Evolutionary conservation across 2,329 filamentous ascomycete genomes (phyloP).

Genomic region (Talaromyces sp.): DNA sequence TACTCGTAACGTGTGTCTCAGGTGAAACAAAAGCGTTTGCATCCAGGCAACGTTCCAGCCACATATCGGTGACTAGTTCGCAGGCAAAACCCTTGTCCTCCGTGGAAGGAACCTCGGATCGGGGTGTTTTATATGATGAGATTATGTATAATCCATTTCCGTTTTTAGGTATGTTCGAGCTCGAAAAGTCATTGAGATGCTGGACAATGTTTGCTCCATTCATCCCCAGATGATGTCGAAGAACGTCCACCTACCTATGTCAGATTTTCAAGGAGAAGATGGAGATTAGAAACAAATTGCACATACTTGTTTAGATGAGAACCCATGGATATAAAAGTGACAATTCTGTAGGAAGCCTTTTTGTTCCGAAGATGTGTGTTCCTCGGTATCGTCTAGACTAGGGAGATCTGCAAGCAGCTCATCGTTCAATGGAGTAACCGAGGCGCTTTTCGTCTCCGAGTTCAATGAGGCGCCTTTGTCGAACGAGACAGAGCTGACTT

Average conservation of each 20-base stretch:
- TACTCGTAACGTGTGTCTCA: constrained; percentile 66
- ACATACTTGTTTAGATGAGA: constrained; percentile 51
- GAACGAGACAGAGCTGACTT: constrained; percentile 26
- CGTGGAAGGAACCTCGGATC: constrained; percentile 33
- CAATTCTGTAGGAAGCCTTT: constrained; percentile 54
- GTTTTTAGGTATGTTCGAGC: constrained; percentile 32
- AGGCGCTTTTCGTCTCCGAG: constrained; percentile 19
- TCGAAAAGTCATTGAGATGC: constrained; percentile 33
- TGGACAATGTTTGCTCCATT: constrained; percentile 41
- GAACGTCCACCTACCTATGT: constrained; percentile 30
- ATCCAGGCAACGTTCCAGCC: constrained; percentile 83
- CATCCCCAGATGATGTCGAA: constrained; percentile 40
- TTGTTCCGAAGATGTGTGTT: constrained; percentile 26
- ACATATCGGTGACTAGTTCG: constrained; percentile 77
- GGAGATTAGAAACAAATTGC: constrained; percentile 24
- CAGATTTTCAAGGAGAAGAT: constrained; percentile 15
- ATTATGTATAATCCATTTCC: constrained; percentile 37
- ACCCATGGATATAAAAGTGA: constrained; percentile 60
- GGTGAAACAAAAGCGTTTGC: constrained; percentile 69
- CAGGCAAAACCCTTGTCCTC: constrained; percentile 43
- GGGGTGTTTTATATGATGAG: constrained; percentile 37
- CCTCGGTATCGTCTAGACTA: neutral
- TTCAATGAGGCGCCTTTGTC: constrained; percentile 24
- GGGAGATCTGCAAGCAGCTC: constrained; percentile 26
- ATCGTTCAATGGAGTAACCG: constrained; percentile 35